Conservation (phyloP, 805 yeast species). For the Hanseniaspora occidentalis region DNA sequence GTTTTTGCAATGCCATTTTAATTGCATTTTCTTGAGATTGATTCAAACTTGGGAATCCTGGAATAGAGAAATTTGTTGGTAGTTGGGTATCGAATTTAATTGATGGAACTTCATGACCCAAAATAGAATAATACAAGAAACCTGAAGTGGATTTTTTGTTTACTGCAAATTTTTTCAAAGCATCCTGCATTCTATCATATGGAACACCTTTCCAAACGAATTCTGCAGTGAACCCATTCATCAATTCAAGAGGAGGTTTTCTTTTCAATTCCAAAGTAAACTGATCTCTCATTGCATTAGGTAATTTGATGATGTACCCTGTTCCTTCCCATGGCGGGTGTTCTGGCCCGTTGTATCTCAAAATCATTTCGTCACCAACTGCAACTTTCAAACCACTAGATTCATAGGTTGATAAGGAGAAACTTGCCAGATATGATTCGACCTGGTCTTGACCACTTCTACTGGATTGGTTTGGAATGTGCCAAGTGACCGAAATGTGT, state of each 20-base stretch:
- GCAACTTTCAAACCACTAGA: slow-evolving; percentile 53
- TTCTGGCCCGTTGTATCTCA: slow-evolving; percentile 47
- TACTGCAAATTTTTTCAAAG: slow-evolving; percentile 60
- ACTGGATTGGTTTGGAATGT: no score
- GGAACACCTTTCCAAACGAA: slow-evolving; percentile 84
- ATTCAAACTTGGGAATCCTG: slow-evolving; percentile 59
- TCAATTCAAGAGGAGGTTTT: slow-evolving; percentile 37
- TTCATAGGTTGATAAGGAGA: slow-evolving; percentile 57
- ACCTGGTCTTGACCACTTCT: no score
- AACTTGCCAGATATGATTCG: slow-evolving; percentile 58
- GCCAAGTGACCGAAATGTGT: slow-evolving; percentile 65
- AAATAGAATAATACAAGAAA: slow-evolving; percentile 59
- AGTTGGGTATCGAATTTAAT: slow-evolving; percentile 48
- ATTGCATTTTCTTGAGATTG: slow-evolving; percentile 74
- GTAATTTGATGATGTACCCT: slow-evolving; percentile 64
- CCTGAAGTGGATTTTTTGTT: slow-evolving; percentile 58
- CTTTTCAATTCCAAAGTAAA: slow-evolving; percentile 54
- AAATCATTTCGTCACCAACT: slow-evolving; percentile 71
- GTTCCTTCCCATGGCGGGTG: slow-evolving; percentile 57
- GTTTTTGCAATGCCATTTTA: slow-evolving; percentile 49
- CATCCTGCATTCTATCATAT: slow-evolving; percentile 73
- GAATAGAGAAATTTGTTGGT: slow-evolving; percentile 51
- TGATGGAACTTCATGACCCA: slow-evolving; percentile 68
- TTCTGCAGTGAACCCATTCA: slow-evolving; percentile 66
- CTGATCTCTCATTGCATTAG: slow-evolving; percentile 51